Evolutionary conservation across 2,329 filamentous ascomycete genomes (phyloP), one percentile per base, ranked within the genome.

Genomic region (Colletotrichum australisinense): DNA sequence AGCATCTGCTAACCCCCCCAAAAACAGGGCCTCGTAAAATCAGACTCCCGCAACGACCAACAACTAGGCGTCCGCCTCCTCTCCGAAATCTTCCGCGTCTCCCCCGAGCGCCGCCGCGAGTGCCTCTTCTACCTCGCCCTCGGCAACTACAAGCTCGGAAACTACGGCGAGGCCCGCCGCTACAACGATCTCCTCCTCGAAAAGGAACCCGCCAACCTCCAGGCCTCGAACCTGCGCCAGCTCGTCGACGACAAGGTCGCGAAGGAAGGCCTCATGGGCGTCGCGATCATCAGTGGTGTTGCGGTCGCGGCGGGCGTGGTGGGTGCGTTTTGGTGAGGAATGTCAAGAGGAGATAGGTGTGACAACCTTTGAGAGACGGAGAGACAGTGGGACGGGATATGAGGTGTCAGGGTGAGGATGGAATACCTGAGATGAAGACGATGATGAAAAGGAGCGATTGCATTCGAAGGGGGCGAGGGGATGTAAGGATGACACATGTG

Each of bases 61-160:
- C 96, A 98, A 87, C 92, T 97, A 83, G 96, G 96, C 79, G 95
- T 98, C 76, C 94, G 94, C 76, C 91, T 98, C 42, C 93, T 98
- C 72, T 95, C 95, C 78, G 96, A 98, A 78, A 99, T 99, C 85
- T 99, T 98, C 89, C 95, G 96, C 81, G 92, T 93, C 72, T 93
- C 95, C 46, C 95, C 95, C 77, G 97, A 98, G 84, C 94, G 97
- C 78, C 93, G 97, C 80, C 93, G 97, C 80, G 97, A 99, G 89
- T 99, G 97, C 81, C 93, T 99, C 74, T 99, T 98, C 88, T 99
- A 99, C 85, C 92, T 99, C 67, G 97, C 95, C 30, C 90, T 99
- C 38, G 97, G 97, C 75, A 98, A 98, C 88, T 98, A 96, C 90
- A 98, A 98, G 87, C 91, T 99, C 59, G 96, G 95, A 75, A 98